Conservation (phyloP, 768 basidiomycete species). For the Mycena haematopus region DNA sequence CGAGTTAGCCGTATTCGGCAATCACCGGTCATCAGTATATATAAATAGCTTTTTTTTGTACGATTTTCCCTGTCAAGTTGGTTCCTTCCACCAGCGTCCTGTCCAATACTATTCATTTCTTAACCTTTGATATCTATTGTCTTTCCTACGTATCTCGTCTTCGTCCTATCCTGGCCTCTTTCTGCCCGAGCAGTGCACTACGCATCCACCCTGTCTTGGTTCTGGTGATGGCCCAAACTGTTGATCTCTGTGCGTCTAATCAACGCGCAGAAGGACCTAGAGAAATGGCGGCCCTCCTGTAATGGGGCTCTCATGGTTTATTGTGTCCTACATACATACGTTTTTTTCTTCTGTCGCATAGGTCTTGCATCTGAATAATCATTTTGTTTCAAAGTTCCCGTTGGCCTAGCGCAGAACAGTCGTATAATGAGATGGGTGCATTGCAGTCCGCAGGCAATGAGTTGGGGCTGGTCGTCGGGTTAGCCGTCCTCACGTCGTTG, state of each 20-base stretch:
- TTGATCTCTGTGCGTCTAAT: conserved; percentile 27
- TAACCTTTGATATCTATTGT: not conserved
- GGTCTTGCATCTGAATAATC: not conserved
- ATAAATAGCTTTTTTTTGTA: not conserved
- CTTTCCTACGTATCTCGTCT: not conserved
- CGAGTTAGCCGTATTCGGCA: not conserved
- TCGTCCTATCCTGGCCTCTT: conserved; percentile 22
- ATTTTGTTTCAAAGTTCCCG: not conserved
- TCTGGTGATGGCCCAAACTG: conserved; percentile 25
- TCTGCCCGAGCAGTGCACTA: conserved; percentile 29
- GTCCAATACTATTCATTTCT: conserved; percentile 3
- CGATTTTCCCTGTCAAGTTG: not conserved
- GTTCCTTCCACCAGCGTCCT: conserved; percentile 8
- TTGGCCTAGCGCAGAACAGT: too few relatives aligned
- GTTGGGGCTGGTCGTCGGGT: too few relatives aligned
- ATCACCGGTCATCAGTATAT: not conserved
- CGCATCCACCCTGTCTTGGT: conserved; percentile 30
- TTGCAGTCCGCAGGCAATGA: too few relatives aligned
- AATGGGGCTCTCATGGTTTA: conserved; percentile 23
- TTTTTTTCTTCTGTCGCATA: not conserved
- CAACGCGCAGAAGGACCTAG: conserved; percentile 24
- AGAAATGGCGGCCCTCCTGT: conserved; percentile 19
- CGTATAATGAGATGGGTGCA: too few relatives aligned
- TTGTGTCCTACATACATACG: conserved; percentile 20
- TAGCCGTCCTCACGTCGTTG: too few relatives aligned